phyloP scores from a whole-genome alignment of 1,284 basidiomycete species.

The Ganoderma resinaceum region DNA sequence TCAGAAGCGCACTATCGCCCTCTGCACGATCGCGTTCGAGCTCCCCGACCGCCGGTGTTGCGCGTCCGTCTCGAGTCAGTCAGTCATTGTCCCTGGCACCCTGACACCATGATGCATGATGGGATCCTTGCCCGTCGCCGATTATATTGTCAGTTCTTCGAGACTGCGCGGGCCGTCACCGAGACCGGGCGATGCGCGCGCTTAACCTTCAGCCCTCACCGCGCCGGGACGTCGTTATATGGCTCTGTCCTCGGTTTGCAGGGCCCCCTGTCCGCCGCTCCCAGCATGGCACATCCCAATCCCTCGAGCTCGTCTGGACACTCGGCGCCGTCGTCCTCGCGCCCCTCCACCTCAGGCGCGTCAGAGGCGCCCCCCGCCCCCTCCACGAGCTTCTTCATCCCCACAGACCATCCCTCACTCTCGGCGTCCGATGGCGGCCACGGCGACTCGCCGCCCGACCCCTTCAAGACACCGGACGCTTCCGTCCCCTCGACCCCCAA shows the following conservation, averaged over 20 bases:
- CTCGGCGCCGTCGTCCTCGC: conserved; percentile 6
- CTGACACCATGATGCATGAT: too few species aligned
- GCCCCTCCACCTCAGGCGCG: conserved; percentile 15
- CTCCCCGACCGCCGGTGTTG: conserved; percentile 6
- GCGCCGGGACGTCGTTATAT: conserved; percentile 2
- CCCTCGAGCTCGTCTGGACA: conserved; percentile 13
- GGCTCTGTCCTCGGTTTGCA: not conserved
- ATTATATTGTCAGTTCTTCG: not conserved
- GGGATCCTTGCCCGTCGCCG: conserved; percentile 1
- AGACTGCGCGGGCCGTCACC: conserved; percentile 6
- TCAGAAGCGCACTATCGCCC: conserved; percentile 1
- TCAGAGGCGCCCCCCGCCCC: conserved; percentile 25
- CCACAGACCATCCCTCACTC: conserved; percentile 6
- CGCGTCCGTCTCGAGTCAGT: conserved; percentile 3
- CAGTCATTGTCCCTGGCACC: conserved; percentile 8
- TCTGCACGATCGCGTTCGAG: conserved; percentile 1
- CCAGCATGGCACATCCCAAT: conserved; percentile 10
- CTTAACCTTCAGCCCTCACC: not conserved
- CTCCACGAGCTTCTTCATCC: conserved; percentile 38
- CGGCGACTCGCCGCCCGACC: conserved; percentile 34
- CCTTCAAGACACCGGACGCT: conserved; percentile 38
- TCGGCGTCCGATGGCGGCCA: not conserved
- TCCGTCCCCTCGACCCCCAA: conserved; percentile 49
- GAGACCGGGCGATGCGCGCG: conserved; percentile 6
- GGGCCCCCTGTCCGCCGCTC: conserved; percentile 8